Base-by-base conservation (phyloP, 768 basidiomycete species). In the Cubamyces sp. region DNA sequence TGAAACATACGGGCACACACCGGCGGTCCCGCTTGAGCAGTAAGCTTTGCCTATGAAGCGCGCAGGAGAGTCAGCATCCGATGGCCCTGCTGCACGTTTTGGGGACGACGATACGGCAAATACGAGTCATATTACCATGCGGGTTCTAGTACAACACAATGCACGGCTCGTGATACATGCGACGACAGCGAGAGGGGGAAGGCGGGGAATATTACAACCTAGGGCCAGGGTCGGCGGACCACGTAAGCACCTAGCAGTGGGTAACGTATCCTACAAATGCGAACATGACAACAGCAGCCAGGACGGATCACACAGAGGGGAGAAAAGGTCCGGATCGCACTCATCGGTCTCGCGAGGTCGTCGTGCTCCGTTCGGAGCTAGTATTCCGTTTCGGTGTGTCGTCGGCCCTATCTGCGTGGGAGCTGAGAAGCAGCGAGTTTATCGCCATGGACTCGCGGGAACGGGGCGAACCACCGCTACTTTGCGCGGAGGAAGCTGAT, bases 381-480 rank as follows among this genome's bases (percentile, higher is more conserved):
- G 61, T 59, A 50, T 63, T 55, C 26, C 69, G 64, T 16, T 63
- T 61, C 41, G 61, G 59, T 19, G 51, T 64, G 30, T 68, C 62
- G 19, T 62, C 58, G 25, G 59, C 66, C 34, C 52, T 21, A 12
- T 59, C 57, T 21, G 40, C 52, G 21, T 59, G 56, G 25, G 67
- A 43, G 59, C 87, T 84, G 23, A 91, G 80, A 26, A 93, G 61
- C 30, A 93, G 75, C 1, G 89, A 89, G 26, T 87, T 90, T 67
- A 93, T 92, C 46, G 88, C 86, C 91, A 92, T 92, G 40, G 87
- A 87, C 16, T 84, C 84, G 58, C 87, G 80, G 56, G 88, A 86
- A 50, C 87, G 83, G 46, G 89, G 88, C 1, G 89, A 91, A 67
- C 83, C 87, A 64, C 85, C 86, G 51, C 84, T 84, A 16, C 87